Base-by-base conservation (phyloP, 2,329 filamentous ascomycete genomes). In the Pyrenophora teres region DNA sequence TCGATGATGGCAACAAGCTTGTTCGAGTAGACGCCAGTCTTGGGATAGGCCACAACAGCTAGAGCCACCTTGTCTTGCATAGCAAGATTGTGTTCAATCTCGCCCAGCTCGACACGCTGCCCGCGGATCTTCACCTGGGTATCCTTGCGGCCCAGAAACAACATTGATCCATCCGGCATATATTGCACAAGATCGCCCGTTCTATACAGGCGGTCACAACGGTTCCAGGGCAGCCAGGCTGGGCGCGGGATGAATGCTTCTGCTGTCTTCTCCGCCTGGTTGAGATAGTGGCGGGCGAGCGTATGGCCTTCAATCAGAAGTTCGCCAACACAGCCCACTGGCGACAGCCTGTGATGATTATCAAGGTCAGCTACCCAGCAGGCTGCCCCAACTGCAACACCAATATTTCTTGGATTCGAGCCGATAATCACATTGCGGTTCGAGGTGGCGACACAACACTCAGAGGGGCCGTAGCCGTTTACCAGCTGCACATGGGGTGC, bases 281-380 rank as follows among this genome's bases (percentile, higher is more conserved):
- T 2, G 10, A 68, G 55, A 40, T 69, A 69, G 10, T 56, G 60
- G 10, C 62, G 56, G 7, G 64, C 67, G 1, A 76, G 56, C 15
- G 66, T 78, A 0, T 79, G 79, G 0, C 83, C 82, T 56, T 85
- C 81, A 19, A 87, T 78, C 4, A 84, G 74, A 2, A 87, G 71
- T 62, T 86, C 83, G 8, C 65, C 67, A 6, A 56, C 40, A n/a
- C 10, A 33, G 6, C 59, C 57, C 4, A 58, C 36, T 1, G 57
- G 56, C 9, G 64, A 52, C 3, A 62, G 42, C 2, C 18, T 21
- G 8, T 59, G 32, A 18, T 51, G 39, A 16, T 59, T 31, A 1
- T 43, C 6, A 4, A 31, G 18, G 15, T 67, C 50, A 0, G 61
- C 59, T 12, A 75, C 57, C 71, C 67, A 71, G 21, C 37, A 77